phyloP scores from a whole-genome alignment of 345 rosid species.

The Eutrema japonicum region DNA sequence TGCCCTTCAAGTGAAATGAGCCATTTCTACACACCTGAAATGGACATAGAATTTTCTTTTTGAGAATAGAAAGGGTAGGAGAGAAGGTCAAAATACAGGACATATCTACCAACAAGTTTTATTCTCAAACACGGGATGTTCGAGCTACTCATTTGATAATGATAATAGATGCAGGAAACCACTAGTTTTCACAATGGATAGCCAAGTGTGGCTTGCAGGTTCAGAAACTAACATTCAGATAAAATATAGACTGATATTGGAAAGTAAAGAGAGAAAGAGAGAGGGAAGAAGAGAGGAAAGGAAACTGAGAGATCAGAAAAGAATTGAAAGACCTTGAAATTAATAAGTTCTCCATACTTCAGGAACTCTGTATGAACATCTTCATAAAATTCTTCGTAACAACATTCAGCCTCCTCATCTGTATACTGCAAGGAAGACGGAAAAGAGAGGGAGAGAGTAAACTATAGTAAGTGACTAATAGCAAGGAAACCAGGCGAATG shows the following conservation, averaged over 20 bases:
- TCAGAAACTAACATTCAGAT: not conserved
- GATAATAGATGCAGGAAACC: not conserved
- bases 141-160: conserved; percentile 10
- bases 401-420: conserved; percentile 85
- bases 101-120: conserved; percentile 19
- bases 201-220: conserved; percentile 23
- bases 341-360: conserved; percentile 92
- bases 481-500: conserved; percentile 22
- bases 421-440: conserved; percentile 62
- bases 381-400: conserved; percentile 93
- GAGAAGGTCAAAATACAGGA: conserved; percentile 24
- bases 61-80: conserved; percentile 23
- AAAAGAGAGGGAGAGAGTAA: conserved; percentile 30
- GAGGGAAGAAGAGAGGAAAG: conserved; percentile 5
- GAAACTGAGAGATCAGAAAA: conserved; percentile 12
- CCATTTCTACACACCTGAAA: conserved; percentile 88
- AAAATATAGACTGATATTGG: conserved; percentile 1
- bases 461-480: conserved; percentile 14
- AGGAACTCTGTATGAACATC: conserved; percentile 97
- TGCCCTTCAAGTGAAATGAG: conserved; percentile 90
- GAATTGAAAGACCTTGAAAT: conserved; percentile 78
- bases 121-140: conserved; percentile 10
- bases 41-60: conserved; percentile 27
- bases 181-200: conserved; percentile 17
- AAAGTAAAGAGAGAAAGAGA: conserved; percentile 2